Evolutionary conservation across 176 grass and related monocot genomes (phyloP).

Genomic region (Eleusine coracana): DNA sequence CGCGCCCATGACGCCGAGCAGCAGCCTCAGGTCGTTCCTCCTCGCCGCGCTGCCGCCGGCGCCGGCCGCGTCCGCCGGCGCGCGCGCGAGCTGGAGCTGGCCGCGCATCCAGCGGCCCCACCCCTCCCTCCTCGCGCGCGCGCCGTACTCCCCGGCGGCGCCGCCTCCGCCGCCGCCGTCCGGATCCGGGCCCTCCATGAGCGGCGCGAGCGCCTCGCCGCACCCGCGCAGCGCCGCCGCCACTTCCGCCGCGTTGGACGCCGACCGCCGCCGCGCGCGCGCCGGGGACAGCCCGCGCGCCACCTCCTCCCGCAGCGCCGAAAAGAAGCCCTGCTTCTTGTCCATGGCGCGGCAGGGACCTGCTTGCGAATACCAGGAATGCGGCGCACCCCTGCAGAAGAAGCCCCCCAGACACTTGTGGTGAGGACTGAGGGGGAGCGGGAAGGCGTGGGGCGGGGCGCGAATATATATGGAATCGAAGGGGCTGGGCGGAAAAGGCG

Average conservation of each 20-base stretch:
- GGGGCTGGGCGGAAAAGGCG: conserved; percentile 36
- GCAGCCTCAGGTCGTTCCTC: conserved; percentile 67
- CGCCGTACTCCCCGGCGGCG: conserved; percentile 48
- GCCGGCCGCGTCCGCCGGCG: conserved; percentile 13
- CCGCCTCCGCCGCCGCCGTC: conserved; percentile 30
- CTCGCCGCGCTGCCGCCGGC: conserved; percentile 28
- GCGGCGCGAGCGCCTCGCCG: conserved; percentile 68
- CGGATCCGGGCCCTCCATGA: conserved; percentile 86
- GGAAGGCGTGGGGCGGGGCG: background rate
- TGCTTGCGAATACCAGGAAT: conserved; percentile 18
- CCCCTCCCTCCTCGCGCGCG: conserved; percentile 46
- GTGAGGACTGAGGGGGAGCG: background rate
- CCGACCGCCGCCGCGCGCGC: conserved; percentile 48
- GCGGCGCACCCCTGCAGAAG: background rate
- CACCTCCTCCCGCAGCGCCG: conserved; percentile 71
- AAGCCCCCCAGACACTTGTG: background rate
- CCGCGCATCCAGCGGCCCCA: conserved; percentile 74
- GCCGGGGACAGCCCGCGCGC: conserved; percentile 65
- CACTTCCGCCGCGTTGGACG: conserved; percentile 36
- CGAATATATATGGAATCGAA: conserved; percentile 46
- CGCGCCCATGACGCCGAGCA: conserved; percentile 83
- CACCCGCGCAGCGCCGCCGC: conserved; percentile 37
- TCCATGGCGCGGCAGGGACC: conserved; percentile 53
- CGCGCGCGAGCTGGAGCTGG: conserved; percentile 65
- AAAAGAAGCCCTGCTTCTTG: conserved; percentile 86